A percentile compares a stretch with the other conserved stretches of the same genome.
These are phyloP conservation scores for Lactifluus volemus DNA, from an alignment of 768 basidiomycete genomes.

Conservation along the genomic window DNA sequence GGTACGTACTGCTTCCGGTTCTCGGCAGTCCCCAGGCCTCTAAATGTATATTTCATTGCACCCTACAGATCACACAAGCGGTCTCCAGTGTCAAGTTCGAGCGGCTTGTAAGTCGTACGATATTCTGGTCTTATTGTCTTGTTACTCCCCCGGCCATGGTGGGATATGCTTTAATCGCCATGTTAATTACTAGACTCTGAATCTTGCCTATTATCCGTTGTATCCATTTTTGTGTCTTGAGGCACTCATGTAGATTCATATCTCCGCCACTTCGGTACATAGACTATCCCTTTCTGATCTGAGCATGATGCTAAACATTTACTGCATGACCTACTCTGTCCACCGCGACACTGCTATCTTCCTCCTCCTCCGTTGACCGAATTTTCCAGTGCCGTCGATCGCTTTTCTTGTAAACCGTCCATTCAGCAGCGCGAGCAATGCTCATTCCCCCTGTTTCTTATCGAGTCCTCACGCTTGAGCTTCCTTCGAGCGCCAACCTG, in stretches of 20 bases:
- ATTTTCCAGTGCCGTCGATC: neutral
- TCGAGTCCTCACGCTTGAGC: neutral
- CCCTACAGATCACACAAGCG: slow-evolving; percentile 67
- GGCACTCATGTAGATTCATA: neutral
- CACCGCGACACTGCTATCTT: neutral
- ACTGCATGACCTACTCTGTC: neutral
- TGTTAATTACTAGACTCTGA: slow-evolving; percentile 51
- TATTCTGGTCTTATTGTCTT: slow-evolving; percentile 89
- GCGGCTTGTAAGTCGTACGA: slow-evolving; percentile 80
- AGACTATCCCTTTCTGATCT: neutral
- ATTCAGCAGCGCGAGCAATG: neutral
- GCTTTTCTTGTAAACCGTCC: neutral
- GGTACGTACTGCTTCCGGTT: slow-evolving; percentile 22
- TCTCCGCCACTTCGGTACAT: neutral
- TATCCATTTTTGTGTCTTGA: neutral
- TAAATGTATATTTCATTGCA: slow-evolving; percentile 20
- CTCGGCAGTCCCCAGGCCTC: slow-evolving; percentile 22
- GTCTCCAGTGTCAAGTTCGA: slow-evolving; percentile 86
- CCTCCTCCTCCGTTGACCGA: neutral
- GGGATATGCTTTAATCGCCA: slow-evolving; percentile 63
- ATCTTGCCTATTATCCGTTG: neutral
- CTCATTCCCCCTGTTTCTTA: neutral
- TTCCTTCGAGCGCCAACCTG: neutral
- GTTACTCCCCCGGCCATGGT: slow-evolving; percentile 84
- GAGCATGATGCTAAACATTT: neutral